Conservation (phyloP, 2,329 filamentous ascomycete genomes). For the Colletotrichum trifolii region DNA sequence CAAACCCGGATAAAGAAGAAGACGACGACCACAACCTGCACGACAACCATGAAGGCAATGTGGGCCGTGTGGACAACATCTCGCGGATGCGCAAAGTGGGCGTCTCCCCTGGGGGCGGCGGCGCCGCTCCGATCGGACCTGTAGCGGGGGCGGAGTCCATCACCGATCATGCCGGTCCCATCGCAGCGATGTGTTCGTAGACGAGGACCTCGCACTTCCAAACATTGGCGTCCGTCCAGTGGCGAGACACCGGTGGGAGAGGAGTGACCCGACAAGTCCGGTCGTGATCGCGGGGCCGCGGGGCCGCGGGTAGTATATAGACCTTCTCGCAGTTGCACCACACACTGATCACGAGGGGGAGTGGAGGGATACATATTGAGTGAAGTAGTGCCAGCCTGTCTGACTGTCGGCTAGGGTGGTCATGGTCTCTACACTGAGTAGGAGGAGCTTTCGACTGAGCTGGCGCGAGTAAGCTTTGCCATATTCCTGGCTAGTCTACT, state of each 20-base stretch:
- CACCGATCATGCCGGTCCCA: constrained; percentile 2
- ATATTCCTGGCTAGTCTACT: too few species aligned
- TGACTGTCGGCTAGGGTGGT: too few species aligned
- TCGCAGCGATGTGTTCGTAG: constrained; percentile 17
- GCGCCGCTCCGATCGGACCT: constrained; percentile 27
- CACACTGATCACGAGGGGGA: neutral
- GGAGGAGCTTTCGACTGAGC: too few species aligned
- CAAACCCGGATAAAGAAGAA: constrained; percentile 28
- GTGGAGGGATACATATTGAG: too few species aligned
- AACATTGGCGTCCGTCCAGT: neutral
- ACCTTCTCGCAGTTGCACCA: neutral
- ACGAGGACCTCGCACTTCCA: neutral
- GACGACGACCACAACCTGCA: constrained; percentile 16
- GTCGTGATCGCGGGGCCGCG: neutral
- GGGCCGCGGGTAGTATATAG: too few species aligned
- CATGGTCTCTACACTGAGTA: too few species aligned
- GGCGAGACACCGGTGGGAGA: neutral
- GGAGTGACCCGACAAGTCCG: neutral
- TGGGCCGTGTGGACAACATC: constrained; percentile 23
- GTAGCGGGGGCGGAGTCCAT: constrained; percentile 18
- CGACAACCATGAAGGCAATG: constrained; percentile 13
- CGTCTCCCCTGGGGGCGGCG: constrained; percentile 32
- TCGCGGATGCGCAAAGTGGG: constrained; percentile 32
- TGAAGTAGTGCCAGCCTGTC: too few species aligned
- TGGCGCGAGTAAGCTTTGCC: too few species aligned